Conservation (phyloP, 106 monocot genomes). For the Ottelia alismoides region DNA sequence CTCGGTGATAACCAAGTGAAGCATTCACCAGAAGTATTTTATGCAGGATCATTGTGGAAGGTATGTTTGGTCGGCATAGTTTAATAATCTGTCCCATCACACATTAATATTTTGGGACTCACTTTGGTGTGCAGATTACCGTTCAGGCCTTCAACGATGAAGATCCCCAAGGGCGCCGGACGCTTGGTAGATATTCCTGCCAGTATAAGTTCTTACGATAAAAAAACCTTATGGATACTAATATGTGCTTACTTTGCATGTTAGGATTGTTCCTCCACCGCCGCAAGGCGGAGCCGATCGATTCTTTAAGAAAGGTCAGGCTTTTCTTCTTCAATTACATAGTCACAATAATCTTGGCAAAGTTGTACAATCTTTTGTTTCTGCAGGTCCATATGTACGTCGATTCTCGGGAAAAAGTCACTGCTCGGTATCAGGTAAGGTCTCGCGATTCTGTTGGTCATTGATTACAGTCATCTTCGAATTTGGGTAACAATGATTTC, state of each 20-base stretch:
- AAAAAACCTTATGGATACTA: no score
- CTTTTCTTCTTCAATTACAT: conserved; percentile 6
- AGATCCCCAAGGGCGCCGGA: conserved; percentile 95
- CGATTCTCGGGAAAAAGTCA: conserved; percentile 92
- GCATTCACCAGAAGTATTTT: conserved; percentile 92
- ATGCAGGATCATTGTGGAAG: conserved; percentile 98
- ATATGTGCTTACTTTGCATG: neutral
- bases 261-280: conserved; percentile 90
- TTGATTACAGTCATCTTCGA: neutral
- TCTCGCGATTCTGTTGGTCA: no score
- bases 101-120: neutral
- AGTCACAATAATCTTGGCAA: no score
- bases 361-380: no score
- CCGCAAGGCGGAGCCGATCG: conserved; percentile 76
- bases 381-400: conserved; percentile 74
- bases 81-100: neutral
- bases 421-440: conserved; percentile 95
- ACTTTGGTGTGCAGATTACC: conserved; percentile 47
- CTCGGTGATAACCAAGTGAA: conserved; percentile 93
- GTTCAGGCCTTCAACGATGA: conserved; percentile 98
- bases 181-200: conserved; percentile 94
- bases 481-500: neutral
- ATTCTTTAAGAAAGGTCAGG: conserved; percentile 81
- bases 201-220: no score
- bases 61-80: conserved; percentile 13